These are phyloP conservation scores for Malassezia globosa DNA, from an alignment of 1,284 basidiomycete species.

Conservation along the genomic window DNA sequence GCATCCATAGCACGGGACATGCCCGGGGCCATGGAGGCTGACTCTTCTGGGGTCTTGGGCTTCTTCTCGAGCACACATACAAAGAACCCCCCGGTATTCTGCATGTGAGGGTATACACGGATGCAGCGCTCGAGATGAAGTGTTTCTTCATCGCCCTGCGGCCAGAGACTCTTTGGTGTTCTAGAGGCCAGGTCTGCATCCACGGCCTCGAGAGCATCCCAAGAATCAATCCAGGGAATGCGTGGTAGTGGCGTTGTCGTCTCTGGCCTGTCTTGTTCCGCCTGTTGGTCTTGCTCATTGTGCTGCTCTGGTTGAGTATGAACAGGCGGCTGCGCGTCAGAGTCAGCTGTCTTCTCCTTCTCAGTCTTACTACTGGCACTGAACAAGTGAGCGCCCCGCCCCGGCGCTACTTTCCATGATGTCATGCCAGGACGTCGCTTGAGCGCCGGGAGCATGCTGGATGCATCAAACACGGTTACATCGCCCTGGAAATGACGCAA, in stretches of 20 bases:
- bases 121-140: constrained; percentile 37
- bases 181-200: constrained; percentile 32
- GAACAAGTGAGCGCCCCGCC: constrained; percentile 31
- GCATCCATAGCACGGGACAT: constrained; percentile 40
- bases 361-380: constrained; percentile 17
- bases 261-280: constrained; percentile 13
- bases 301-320: constrained; percentile 12
- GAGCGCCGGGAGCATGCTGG: constrained; percentile 60
- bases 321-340: constrained; percentile 14
- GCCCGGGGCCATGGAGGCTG: constrained; percentile 37
- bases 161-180: constrained; percentile 38
- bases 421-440: constrained; percentile 52
- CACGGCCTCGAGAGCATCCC: constrained; percentile 32
- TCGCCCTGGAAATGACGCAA: constrained; percentile 50
- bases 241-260: constrained; percentile 22
- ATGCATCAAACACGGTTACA: constrained; percentile 72
- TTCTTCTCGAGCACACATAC: constrained; percentile 69
- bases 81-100: constrained; percentile 96
- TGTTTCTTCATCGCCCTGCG: constrained; percentile 38
- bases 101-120: constrained; percentile 69
- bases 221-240: constrained; percentile 38
- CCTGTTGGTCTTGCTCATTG: neutral
- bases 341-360: constrained; percentile 12
- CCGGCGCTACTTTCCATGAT: constrained; percentile 40
- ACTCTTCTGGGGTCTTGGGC: constrained; percentile 21